Base-by-base conservation (phyloP, 2,329 filamentous ascomycete species). In the Trichoderma citrinoviride region DNA sequence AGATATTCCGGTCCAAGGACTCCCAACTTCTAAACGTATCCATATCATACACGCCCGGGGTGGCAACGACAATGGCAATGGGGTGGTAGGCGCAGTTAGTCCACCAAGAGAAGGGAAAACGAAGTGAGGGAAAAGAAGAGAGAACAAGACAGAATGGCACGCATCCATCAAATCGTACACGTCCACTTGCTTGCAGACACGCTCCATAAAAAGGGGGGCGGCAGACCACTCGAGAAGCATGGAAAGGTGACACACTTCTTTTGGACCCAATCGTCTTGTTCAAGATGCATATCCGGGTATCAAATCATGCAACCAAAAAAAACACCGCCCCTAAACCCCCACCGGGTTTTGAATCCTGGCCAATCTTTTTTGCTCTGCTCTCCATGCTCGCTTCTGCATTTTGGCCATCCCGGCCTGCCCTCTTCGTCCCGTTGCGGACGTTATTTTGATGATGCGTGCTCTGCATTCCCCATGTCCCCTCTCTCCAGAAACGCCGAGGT, bases 221-320 rank as follows among this genome's bases (percentile, higher is more conserved):
- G 53, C 53, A 64, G 41, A 57, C 61, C 52, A 44, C 54, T 41
- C 29, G 47, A 63, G 33, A 63, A 40, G 49, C 50, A 53, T 29
- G 47, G 58, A 41, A 53, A 61, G 27, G 33, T 17, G 55, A 63
- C 25, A 56, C 61, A 37, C 33, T 37, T 14, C 37, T 33, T 61
- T 43, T 61, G 41, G 50, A 63, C 50, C 19, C 50, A 63, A 55
- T 63, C 33, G 61, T 63, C 52, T 54, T 63, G 50, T 63, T 63
- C 44, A 63, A 63, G 14, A 43, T 56, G 61, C 41, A 56, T 63
- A 56, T 56, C 53, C 53, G 61, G 61, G 61, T 64, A 64, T 64
- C 61, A 64, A 64, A 64, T 64, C 61, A 64, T 57, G 52, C 61
- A 64, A 56, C 53, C 61, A 55, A 64, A 63, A 62, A 27, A 40